These are phyloP conservation scores for Geum urbanum DNA, from an alignment of 306 rosid genomes.

Conservation along the genomic window DNA sequence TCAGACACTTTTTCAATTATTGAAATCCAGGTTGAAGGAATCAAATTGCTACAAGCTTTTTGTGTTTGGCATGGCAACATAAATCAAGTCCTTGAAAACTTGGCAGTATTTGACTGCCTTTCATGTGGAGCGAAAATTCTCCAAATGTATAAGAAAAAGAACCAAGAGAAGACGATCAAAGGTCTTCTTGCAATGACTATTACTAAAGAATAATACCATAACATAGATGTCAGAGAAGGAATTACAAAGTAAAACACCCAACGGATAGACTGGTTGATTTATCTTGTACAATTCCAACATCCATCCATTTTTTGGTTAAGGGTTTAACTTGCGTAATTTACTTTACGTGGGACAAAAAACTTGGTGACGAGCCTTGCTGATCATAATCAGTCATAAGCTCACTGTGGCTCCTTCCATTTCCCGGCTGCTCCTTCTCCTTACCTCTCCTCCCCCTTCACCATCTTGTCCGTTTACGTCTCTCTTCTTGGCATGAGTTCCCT, in stretches of 20 bases:
- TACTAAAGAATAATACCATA: background rate
- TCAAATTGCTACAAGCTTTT: too few relatives aligned
- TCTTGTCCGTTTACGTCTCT: constrained; percentile 9
- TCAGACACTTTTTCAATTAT: too few relatives aligned
- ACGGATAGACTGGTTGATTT: constrained; percentile 26
- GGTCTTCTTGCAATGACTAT: background rate
- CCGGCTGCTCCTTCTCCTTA: constrained; percentile 20
- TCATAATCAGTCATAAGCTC: constrained; percentile 32
- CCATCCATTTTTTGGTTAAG: constrained; percentile 23
- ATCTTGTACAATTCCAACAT: constrained; percentile 42
- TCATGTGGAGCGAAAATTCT: constrained; percentile 1
- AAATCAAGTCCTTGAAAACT: background rate
- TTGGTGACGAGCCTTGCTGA: constrained; percentile 21
- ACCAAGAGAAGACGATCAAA: background rate
- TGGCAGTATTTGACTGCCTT: background rate
- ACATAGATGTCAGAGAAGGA: background rate
- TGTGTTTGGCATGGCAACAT: too few relatives aligned
- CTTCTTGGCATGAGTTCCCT: constrained; percentile 22
- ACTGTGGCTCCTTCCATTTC: constrained; percentile 32
- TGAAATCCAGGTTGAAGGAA: too few relatives aligned
- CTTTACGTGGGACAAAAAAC: constrained; percentile 29
- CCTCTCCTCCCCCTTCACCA: constrained; percentile 16
- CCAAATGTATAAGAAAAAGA: background rate
- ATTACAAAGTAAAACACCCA: constrained; percentile 21
- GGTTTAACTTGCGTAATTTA: constrained; percentile 32